These are phyloP conservation scores for Neonectria ditissima DNA, from an alignment of 2,329 filamentous ascomycete genomes.

Conservation along the genomic window DNA sequence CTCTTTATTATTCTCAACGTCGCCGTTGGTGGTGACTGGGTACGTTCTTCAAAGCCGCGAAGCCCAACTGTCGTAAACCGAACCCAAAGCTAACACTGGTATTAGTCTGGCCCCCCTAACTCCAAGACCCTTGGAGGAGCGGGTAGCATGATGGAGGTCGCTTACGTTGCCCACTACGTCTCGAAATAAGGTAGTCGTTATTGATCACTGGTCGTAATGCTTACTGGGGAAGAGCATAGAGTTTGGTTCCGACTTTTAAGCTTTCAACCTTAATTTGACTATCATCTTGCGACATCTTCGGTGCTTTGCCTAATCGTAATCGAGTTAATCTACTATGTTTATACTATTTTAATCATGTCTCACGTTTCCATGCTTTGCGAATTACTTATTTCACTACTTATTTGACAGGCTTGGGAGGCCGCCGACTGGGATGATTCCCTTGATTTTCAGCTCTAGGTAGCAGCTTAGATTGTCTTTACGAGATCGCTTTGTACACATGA, in stretches of 20 bases:
- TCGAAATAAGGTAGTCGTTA: neutral
- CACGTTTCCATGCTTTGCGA: no score
- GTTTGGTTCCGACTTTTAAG: neutral
- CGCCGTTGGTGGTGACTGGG: conserved; percentile 66
- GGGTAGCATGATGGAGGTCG: conserved; percentile 58
- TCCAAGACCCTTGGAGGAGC: conserved; percentile 55
- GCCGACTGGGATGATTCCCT: no score
- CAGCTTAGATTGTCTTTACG: no score
- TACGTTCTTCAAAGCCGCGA: conserved; percentile 48
- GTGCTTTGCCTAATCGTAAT: neutral
- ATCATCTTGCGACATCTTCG: neutral
- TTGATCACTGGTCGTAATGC: neutral
- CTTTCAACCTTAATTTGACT: neutral
- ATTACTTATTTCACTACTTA: no score
- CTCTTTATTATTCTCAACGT: conserved; percentile 67
- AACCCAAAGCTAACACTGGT: conserved; percentile 9
- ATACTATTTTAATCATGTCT: no score
- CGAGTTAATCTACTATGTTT: no score
- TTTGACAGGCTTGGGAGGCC: no score
- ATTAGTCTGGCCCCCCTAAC: conserved; percentile 62
- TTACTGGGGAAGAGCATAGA: neutral
- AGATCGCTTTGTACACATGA: no score
- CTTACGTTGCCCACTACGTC: neutral
- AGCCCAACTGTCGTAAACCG: neutral
- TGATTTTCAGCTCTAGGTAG: no score